Percentiles rank a stretch among this genome's conserved stretches.
Evolutionary conservation across 1,284 basidiomycete genomes (phyloP).

Genomic region (Ustilago hordei): DNA sequence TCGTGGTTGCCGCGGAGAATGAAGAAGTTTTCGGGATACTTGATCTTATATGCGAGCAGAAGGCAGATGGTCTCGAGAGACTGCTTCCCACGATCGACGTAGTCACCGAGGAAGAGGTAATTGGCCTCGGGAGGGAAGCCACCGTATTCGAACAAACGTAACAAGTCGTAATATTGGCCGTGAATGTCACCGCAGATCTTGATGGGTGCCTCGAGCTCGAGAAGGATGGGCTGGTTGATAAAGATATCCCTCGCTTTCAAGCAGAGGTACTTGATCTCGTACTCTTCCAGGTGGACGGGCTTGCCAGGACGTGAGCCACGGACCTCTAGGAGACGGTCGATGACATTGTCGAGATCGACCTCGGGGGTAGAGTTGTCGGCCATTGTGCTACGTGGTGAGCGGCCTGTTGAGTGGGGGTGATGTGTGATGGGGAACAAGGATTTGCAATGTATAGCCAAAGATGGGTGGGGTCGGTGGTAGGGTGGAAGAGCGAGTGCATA

Average conservation of each 20-base stretch:
- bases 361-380: conserved; percentile 65
- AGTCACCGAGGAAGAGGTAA: conserved; percentile 95
- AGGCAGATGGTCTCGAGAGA: conserved; percentile 89
- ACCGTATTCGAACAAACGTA: conserved; percentile 92
- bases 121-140: conserved; percentile 96
- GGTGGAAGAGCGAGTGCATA: background rate
- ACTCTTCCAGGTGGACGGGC: conserved; percentile 91
- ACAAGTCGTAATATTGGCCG: conserved; percentile 93
- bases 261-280: conserved; percentile 95
- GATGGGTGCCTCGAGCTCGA: conserved; percentile 94
- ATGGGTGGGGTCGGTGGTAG: background rate
- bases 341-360: conserved; percentile 69
- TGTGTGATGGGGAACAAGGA: background rate
- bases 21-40: conserved; percentile 98
- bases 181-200: conserved; percentile 98
- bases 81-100: conserved; percentile 94
- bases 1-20: conserved; percentile 94
- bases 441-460: background rate
- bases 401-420: conserved; percentile 13
- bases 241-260: conserved; percentile 95
- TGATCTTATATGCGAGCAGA: conserved; percentile 94
- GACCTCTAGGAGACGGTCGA: conserved; percentile 73
- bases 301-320: conserved; percentile 92
- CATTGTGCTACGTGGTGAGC: conserved; percentile 54
- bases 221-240: conserved; percentile 92